Conservation (phyloP, 2,329 filamentous ascomycete species). For the Erysiphe neolycopersici region DNA sequence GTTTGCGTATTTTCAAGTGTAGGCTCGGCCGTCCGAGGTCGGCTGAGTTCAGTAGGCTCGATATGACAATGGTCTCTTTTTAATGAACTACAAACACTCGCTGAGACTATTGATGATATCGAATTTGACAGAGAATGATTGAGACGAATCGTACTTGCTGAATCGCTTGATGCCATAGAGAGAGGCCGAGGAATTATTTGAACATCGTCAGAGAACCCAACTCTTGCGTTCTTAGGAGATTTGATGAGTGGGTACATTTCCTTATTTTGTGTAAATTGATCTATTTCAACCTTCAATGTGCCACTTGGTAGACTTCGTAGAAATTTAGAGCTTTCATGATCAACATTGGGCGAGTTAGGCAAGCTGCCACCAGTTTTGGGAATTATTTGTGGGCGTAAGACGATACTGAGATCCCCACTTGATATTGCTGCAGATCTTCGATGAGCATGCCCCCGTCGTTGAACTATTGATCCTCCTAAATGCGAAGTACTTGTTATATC, state of each 20-base stretch:
- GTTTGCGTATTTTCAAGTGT: slow-evolving; percentile 22
- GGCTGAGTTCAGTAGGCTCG: slow-evolving; percentile 18
- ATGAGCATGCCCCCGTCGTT: slow-evolving; percentile 48
- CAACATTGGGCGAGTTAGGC: slow-evolving; percentile 20
- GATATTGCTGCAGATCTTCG: slow-evolving; percentile 53
- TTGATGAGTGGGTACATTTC: slow-evolving; percentile 1
- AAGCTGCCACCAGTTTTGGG: slow-evolving; percentile 9
- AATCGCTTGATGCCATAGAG: slow-evolving; percentile 64
- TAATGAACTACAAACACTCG: slow-evolving; percentile 10
- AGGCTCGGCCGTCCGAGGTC: slow-evolving; percentile 47
- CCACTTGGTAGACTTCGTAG: neutral
- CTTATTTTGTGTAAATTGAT: neutral
- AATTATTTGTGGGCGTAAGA: slow-evolving; percentile 24
- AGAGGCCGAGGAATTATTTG: slow-evolving; percentile 64
- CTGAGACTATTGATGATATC: slow-evolving; percentile 50
- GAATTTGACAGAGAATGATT: slow-evolving; percentile 54
- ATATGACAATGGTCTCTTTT: slow-evolving; percentile 14
- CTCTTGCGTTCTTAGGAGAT: slow-evolving; percentile 27
- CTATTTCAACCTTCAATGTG: neutral
- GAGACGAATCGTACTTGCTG: slow-evolving; percentile 40
- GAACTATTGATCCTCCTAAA: slow-evolving; percentile 14
- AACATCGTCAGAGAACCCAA: slow-evolving; percentile 62
- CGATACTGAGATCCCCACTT: slow-evolving; percentile 48
- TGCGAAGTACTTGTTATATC: too few species aligned
- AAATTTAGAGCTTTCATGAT: slow-evolving; percentile 5